phyloP scores from a whole-genome alignment of 192 early-diverging fungal genomes.

The Entrophospora sp. region DNA sequence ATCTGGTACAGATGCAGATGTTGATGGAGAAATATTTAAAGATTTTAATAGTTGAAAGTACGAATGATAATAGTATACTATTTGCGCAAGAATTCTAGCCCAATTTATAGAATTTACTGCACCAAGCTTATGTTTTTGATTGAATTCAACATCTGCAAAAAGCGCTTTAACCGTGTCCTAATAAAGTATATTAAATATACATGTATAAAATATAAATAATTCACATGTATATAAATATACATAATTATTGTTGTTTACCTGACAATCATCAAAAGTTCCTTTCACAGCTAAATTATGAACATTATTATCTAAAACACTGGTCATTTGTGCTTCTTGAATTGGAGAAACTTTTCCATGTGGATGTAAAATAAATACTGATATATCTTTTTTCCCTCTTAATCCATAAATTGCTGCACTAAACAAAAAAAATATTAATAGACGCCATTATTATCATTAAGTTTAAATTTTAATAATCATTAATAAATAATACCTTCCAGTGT shows the following conservation, averaged over 20 bases:
- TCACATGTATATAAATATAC: neutral
- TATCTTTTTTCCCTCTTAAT: conserved; percentile 83
- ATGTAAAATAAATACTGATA: conserved; percentile 89
- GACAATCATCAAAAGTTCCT: conserved; percentile 97
- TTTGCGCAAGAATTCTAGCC: conserved; percentile 95
- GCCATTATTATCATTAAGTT: too few relatives aligned
- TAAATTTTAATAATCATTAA: neutral
- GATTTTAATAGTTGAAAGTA: conserved; percentile 60
- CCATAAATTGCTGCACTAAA: conserved; percentile 94
- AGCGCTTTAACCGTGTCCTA: conserved; percentile 87
- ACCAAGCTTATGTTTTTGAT: conserved; percentile 66
- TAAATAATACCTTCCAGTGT: conserved; percentile 65
- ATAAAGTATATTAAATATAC: neutral
- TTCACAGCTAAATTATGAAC: conserved; percentile 88
- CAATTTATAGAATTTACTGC: conserved; percentile 99
- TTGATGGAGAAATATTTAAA: conserved; percentile 38
- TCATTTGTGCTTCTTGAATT: conserved; percentile 99
- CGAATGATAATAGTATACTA: conserved; percentile 90
- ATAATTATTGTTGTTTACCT: conserved; percentile 22
- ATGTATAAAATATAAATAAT: neutral
- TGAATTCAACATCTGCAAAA: conserved; percentile 74
- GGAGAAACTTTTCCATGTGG: conserved; percentile 84
- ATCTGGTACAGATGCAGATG: conserved; percentile 30
- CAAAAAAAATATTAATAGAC: conserved; percentile 14
- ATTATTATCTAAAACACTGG: conserved; percentile 85